Conservation (phyloP, 345 rosid genomes). For the Isatis tinctoria region DNA sequence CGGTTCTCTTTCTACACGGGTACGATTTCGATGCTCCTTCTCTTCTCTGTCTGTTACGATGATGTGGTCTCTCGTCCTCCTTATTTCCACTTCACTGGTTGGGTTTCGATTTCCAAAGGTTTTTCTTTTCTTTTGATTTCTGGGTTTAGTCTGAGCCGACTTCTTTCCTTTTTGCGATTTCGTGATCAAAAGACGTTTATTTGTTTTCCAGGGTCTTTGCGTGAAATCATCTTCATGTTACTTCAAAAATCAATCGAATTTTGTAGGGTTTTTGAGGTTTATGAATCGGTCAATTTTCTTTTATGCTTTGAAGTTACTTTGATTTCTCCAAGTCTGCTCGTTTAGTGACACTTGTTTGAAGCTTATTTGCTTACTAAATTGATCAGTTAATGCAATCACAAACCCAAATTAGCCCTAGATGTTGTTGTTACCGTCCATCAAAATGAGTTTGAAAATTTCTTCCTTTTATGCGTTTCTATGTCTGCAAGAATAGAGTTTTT, state of each 20-base stretch:
- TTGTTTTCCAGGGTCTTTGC: not conserved
- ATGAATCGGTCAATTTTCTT: not conserved
- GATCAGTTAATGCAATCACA: not conserved
- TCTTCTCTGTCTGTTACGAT: not conserved
- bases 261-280: not conserved
- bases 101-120: not conserved
- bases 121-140: not conserved
- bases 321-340: not conserved
- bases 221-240: not conserved
- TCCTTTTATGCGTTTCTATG: not conserved
- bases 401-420: constrained; percentile 14
- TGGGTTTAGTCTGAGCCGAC: constrained; percentile 3
- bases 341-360: not conserved
- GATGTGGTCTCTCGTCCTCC: not conserved
- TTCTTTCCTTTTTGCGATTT: not conserved
- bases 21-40: not conserved
- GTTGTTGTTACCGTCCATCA: not conserved
- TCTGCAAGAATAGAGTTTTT: not conserved
- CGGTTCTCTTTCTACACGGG: constrained; percentile 9
- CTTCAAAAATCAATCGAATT: not conserved
- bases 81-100: not conserved
- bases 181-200: not conserved
- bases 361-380: not conserved
- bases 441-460: not conserved
- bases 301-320: not conserved